phyloP scores from a whole-genome alignment of 2,329 filamentous ascomycete genomes.

The Leptographium radiaticola region DNA sequence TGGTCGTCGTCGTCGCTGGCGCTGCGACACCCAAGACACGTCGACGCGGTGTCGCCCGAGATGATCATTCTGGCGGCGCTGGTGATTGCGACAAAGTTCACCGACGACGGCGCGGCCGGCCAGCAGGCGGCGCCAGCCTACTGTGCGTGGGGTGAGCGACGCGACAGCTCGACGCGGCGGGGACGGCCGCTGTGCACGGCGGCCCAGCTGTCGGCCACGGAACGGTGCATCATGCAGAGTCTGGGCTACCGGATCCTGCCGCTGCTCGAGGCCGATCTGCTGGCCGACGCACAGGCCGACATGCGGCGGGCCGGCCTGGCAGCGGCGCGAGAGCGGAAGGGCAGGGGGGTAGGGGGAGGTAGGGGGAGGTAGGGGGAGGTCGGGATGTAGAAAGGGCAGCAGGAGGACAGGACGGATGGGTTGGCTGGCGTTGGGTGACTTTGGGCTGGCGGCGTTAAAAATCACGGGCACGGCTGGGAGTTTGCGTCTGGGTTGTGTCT shows the following conservation, averaged over 20 bases:
- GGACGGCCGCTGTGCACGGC: constrained; percentile 37
- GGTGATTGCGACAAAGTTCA: constrained; percentile 52
- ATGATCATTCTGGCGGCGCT: constrained; percentile 50
- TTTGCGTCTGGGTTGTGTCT: background rate
- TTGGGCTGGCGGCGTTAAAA: background rate
- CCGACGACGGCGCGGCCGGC: constrained; percentile 46
- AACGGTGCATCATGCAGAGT: constrained; percentile 51
- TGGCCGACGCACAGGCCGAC: constrained; percentile 46
- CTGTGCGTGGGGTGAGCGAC: constrained; percentile 34
- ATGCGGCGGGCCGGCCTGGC: constrained; percentile 44
- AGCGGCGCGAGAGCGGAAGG: constrained; percentile 3
- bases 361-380: background rate
- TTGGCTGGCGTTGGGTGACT: background rate
- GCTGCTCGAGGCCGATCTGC: constrained; percentile 40
- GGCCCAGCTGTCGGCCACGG: constrained; percentile 50
- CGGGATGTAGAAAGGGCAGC: background rate
- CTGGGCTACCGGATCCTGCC: constrained; percentile 50
- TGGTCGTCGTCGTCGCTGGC: constrained; percentile 13
- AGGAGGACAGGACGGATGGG: no score
- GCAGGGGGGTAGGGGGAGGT: constrained; percentile 9
- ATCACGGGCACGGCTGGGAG: background rate
- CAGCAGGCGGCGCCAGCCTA: constrained; percentile 41
- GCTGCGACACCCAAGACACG: constrained; percentile 27
- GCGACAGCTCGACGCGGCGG: background rate
- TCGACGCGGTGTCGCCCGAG: constrained; percentile 49